Conservation (phyloP, 1,284 basidiomycete species). For the Rhodotorula mucilaginosa region DNA sequence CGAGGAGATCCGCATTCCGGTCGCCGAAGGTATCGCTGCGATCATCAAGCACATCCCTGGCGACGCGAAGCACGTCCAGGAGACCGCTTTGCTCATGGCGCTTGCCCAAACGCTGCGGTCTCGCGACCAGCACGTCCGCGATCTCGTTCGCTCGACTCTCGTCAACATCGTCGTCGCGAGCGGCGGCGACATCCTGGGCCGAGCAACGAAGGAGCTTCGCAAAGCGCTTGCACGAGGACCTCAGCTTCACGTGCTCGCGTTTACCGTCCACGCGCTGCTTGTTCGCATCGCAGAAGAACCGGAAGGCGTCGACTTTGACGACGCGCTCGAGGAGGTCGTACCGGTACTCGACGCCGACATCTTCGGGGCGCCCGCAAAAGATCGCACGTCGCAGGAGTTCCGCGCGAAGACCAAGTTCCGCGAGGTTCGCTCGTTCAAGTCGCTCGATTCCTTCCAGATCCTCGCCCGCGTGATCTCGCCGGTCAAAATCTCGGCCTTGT, state of each 20-base stretch:
- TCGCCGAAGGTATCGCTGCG: conserved; percentile 82
- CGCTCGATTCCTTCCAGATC: conserved; percentile 78
- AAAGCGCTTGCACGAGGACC: conserved; percentile 83
- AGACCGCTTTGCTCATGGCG: conserved; percentile 75
- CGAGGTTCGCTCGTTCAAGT: conserved; percentile 77
- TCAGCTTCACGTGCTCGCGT: conserved; percentile 89
- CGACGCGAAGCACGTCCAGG: conserved; percentile 66
- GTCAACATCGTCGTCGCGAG: conserved; percentile 75
- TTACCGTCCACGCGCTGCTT: conserved; percentile 77
- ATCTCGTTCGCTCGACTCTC: conserved; percentile 79
- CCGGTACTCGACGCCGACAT: conserved; percentile 86
- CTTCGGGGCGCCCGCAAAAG: conserved; percentile 89
- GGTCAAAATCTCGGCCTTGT: conserved; percentile 68
- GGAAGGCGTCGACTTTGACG: conserved; percentile 65
- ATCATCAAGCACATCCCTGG: conserved; percentile 78
- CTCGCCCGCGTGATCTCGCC: conserved; percentile 75
- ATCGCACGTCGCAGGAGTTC: conserved; percentile 84
- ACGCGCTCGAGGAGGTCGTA: conserved; percentile 72
- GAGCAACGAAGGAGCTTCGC: conserved; percentile 75
- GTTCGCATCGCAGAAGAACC: conserved; percentile 66
- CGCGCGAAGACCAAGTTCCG: conserved; percentile 77
- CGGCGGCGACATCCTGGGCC: conserved; percentile 70
- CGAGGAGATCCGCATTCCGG: conserved; percentile 74
- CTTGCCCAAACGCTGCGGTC: conserved; percentile 85
- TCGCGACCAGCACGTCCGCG: conserved; percentile 89